These are phyloP conservation scores for Calonectria honghensis DNA, from an alignment of 2,329 filamentous ascomycete genomes.

Conservation along the genomic window DNA sequence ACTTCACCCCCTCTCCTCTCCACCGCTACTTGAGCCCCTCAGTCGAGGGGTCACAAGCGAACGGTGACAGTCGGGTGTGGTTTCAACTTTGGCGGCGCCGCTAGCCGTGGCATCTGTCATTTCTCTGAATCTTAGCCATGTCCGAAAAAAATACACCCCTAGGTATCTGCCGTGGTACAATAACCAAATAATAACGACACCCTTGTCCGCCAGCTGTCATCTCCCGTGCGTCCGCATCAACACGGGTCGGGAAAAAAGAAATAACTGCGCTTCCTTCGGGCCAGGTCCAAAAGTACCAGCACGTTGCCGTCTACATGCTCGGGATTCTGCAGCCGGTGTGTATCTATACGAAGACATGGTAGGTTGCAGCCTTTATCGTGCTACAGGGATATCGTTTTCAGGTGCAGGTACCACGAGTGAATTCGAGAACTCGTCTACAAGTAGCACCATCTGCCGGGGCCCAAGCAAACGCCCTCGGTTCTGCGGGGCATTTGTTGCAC, in stretches of 20 bases:
- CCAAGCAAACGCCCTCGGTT: neutral
- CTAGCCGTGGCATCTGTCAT: neutral
- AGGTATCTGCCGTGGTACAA: neutral
- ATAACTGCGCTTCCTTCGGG: neutral
- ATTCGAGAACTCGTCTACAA: constrained; percentile 1
- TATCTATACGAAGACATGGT: neutral
- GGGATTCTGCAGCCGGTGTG: neutral
- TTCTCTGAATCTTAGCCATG: neutral
- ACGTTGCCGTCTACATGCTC: neutral
- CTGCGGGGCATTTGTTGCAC: constrained; percentile 7
- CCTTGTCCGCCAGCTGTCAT: neutral
- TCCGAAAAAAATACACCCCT: neutral
- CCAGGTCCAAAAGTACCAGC: constrained; percentile 4
- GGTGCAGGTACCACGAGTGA: neutral
- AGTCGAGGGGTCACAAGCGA: neutral
- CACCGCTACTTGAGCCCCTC: neutral
- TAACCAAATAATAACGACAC: neutral
- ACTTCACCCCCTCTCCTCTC: neutral
- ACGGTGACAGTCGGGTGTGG: neutral
- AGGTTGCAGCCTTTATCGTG: neutral
- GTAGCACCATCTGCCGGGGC: constrained; percentile 11
- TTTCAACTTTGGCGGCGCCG: neutral
- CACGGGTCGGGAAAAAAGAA: constrained; percentile 2
- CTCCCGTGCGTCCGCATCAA: neutral
- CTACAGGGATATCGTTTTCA: neutral